A percentile compares a stretch with the other conserved stretches of the same genome.
Evolutionary conservation across 495 filamentous ascomycete species (phyloP).

Genomic region (Penicillium roqueforti): DNA sequence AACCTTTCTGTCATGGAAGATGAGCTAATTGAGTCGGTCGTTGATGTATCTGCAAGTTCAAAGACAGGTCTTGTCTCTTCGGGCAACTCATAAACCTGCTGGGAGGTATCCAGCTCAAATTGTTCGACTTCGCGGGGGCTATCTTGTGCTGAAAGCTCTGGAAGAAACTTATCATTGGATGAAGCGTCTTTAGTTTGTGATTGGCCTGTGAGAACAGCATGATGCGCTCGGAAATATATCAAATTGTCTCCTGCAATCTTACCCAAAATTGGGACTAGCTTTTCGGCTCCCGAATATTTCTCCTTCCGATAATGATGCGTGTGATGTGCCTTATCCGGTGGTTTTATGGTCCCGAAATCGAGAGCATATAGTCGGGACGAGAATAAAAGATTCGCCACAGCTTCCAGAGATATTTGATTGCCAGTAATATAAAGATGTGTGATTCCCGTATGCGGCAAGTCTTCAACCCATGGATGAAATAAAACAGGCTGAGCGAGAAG

Average conservation of each 20-base stretch:
- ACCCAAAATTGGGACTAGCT: constrained; percentile 49
- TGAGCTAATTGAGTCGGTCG: constrained; percentile 12
- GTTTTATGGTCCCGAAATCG: constrained; percentile 47
- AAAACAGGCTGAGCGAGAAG: constrained; percentile 47
- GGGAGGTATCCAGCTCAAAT: constrained; percentile 35
- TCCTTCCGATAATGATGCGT: constrained; percentile 12
- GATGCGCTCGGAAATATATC: constrained; percentile 54
- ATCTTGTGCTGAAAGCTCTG: constrained; percentile 35
- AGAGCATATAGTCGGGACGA: constrained; percentile 49
- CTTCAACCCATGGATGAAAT: constrained; percentile 50
- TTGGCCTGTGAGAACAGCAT: constrained; percentile 51
- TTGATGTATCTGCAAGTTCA: constrained; percentile 43
- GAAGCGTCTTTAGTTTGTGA: constrained; percentile 32
- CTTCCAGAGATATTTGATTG: constrained; percentile 57
- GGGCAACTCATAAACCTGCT: constrained; percentile 47
- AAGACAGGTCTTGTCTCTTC: constrained; percentile 29
- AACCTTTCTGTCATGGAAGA: background rate
- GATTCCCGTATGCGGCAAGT: constrained; percentile 49
- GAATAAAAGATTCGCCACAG: constrained; percentile 49
- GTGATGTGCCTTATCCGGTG: constrained; percentile 27
- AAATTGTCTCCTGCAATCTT: constrained; percentile 44
- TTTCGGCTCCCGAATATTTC: constrained; percentile 47
- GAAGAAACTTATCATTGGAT: constrained; percentile 24
- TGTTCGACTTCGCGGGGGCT: constrained; percentile 22
- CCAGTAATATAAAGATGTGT: constrained; percentile 58